Percentiles rank a stretch among this genome's conserved stretches.
Evolutionary conservation across 345 rosid species (phyloP).

Genomic region (Trapa bicornis): DNA sequence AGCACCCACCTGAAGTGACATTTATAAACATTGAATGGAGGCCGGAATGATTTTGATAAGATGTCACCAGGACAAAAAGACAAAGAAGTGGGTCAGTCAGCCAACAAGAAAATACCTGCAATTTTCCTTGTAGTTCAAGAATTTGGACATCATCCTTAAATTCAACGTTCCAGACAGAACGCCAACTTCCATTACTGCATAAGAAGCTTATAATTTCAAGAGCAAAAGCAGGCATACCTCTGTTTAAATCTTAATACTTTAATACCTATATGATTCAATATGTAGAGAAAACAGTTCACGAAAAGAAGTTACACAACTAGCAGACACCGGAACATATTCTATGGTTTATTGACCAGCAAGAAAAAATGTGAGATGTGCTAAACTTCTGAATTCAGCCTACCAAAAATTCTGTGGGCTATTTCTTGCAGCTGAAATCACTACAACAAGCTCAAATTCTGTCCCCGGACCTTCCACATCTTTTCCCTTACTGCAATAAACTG

Average conservation of each 20-base stretch:
- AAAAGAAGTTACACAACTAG: background rate
- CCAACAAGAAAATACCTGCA: slow-evolving; percentile 44
- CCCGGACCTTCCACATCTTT: slow-evolving; percentile 81
- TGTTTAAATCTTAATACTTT: background rate
- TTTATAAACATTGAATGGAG: background rate
- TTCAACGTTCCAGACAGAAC: slow-evolving; percentile 74
- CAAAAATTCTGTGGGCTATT: slow-evolving; percentile 94
- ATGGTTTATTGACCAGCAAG: too few species aligned
- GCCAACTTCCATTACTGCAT: slow-evolving; percentile 89
- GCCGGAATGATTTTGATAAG: background rate
- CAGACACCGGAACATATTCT: background rate
- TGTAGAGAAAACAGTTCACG: background rate
- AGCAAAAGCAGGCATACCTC: background rate
- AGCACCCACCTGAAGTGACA: slow-evolving; percentile 59
- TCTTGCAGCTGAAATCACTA: slow-evolving; percentile 73
- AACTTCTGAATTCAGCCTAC: slow-evolving; percentile 26
- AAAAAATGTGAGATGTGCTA: background rate
- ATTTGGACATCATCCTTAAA: slow-evolving; percentile 69
- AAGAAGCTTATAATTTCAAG: background rate
- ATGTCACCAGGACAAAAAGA: background rate
- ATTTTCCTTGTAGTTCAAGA: slow-evolving; percentile 59
- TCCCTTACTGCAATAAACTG: slow-evolving; percentile 65
- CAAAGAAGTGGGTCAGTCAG: background rate
- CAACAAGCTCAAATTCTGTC: slow-evolving; percentile 74
- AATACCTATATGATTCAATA: background rate